phyloP scores from a whole-genome alignment of 768 basidiomycete species.

The Rhodotorula taiwanensis region DNA sequence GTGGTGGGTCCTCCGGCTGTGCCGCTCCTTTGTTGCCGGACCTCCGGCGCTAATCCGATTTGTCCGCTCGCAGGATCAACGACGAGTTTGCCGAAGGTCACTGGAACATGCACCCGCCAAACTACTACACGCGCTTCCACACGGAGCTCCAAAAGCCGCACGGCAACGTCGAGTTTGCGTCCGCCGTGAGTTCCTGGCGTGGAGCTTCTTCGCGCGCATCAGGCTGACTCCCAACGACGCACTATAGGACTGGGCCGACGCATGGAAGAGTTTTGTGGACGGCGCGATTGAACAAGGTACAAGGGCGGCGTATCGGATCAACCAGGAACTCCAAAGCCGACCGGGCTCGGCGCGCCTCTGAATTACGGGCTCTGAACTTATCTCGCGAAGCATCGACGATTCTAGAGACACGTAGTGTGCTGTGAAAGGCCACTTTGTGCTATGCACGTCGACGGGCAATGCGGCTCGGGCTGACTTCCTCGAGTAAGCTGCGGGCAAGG shows the following conservation, averaged over 20 bases:
- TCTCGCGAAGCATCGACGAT: too few relatives aligned
- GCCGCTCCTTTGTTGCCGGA: too few relatives aligned
- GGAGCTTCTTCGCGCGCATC: too few relatives aligned
- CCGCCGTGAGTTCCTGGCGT: neutral
- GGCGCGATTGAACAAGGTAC: constrained; percentile 4
- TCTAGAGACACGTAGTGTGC: too few relatives aligned
- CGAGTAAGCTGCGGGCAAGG: too few relatives aligned
- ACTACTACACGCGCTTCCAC: constrained; percentile 3
- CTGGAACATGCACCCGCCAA: neutral
- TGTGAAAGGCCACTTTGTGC: too few relatives aligned
- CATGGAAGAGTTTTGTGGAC: constrained; percentile 4
- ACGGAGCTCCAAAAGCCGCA: constrained; percentile 15
- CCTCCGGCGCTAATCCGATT: too few relatives aligned
- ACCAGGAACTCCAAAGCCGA: neutral
- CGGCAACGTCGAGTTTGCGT: constrained; percentile 6
- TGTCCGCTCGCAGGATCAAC: neutral
- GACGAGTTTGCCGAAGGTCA: neutral
- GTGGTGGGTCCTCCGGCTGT: neutral
- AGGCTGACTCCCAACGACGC: neutral
- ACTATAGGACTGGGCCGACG: constrained; percentile 8
- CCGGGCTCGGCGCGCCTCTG: neutral
- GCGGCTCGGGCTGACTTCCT: too few relatives aligned
- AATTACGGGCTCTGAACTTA: neutral
- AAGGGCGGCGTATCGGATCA: neutral
- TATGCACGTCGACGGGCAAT: too few relatives aligned